Conservation (phyloP, 345 rosid species). For the Ailanthus altissimus region DNA sequence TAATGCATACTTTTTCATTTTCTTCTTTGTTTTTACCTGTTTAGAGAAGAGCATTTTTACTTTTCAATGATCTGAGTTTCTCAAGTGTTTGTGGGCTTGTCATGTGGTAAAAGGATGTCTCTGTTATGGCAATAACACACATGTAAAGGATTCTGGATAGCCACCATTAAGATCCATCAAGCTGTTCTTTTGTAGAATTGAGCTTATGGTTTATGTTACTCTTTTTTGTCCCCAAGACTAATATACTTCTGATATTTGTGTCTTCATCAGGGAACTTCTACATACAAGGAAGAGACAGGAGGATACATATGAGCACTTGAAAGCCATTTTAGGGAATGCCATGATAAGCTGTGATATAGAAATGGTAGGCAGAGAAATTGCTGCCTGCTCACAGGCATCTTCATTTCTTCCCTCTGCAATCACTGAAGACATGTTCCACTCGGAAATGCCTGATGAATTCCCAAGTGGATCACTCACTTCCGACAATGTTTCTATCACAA, state of each 20-base stretch:
- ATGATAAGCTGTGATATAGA: slow-evolving; percentile 77
- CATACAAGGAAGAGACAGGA: slow-evolving; percentile 72
- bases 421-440: slow-evolving; percentile 55
- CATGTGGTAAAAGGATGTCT: not conserved
- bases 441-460: slow-evolving; percentile 41
- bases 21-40: not conserved
- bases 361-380: slow-evolving; percentile 67
- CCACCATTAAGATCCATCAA: not conserved
- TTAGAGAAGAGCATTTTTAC: not conserved
- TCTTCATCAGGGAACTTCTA: slow-evolving; percentile 67
- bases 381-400: slow-evolving; percentile 65
- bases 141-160: not conserved
- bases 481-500: slow-evolving; percentile 49
- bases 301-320: slow-evolving; percentile 49
- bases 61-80: not conserved
- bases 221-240: not conserved
- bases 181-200: not conserved
- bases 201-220: not conserved
- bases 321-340: slow-evolving; percentile 50
- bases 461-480: slow-evolving; percentile 43
- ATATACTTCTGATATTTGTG: not conserved
- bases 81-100: not conserved
- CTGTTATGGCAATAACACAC: not conserved
- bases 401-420: slow-evolving; percentile 65
- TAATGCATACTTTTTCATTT: not conserved